Conservation (phyloP, 73 alveolate species). For the Paramecium primaurelia region DNA sequence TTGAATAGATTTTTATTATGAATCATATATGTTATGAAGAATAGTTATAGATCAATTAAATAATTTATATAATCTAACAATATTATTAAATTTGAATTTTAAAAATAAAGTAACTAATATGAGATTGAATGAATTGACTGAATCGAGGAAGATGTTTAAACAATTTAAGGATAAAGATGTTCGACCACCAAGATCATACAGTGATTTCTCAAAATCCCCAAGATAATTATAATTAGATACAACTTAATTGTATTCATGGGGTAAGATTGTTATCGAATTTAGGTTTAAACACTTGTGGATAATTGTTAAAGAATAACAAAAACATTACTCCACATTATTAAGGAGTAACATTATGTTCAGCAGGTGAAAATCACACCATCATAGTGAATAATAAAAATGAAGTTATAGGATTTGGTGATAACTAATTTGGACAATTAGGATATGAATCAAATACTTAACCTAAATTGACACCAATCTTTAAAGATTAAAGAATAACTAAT, state of each 20-base stretch:
- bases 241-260: conserved; percentile 34
- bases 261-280: neutral
- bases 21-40: too few relatives aligned
- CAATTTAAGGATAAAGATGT: neutral
- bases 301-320: neutral
- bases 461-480: neutral
- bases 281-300: conserved; percentile 31
- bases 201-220: conserved; percentile 46
- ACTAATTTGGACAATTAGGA: conserved; percentile 54
- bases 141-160: conserved; percentile 7
- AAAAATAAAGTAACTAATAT: neutral
- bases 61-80: neutral
- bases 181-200: conserved; percentile 37
- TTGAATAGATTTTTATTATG: too few relatives aligned
- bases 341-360: conserved; percentile 16
- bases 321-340: conserved; percentile 27
- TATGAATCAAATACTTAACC: conserved; percentile 22
- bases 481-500: conserved; percentile 50
- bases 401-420: conserved; percentile 53
- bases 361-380: conserved; percentile 62
- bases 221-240: conserved; percentile 17
- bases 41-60: neutral
- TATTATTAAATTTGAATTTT: conserved; percentile 32
- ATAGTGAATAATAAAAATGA: conserved; percentile 58
- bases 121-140: conserved; percentile 18